Base-by-base conservation (phyloP, 2,329 filamentous ascomycete species). In the Colletotrichum kahawae region DNA sequence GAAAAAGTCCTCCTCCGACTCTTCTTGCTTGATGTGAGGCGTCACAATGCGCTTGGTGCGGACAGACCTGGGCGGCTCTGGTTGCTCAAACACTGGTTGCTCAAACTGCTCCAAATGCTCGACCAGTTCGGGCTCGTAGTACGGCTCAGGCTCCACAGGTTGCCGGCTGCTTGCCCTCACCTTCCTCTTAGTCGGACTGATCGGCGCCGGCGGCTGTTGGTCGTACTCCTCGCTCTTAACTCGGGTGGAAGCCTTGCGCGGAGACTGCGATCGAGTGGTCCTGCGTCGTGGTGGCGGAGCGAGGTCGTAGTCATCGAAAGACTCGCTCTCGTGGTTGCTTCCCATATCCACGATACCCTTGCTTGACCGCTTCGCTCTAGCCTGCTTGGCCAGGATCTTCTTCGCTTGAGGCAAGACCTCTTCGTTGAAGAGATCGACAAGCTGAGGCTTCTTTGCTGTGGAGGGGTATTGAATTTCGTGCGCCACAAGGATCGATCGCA, bases 401-500 rank as follows among this genome's bases (percentile, higher is more conserved):
- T 91, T 91, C 3, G 95, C 93, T 79, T 96, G 93, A 0, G 96
- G 94, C 6, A 95, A 86, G 33, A 99, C 90, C 77, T 97, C 88
- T 36, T 94, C 89, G 81, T 93, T 92, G 84, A 99, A 95, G 62
- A 98, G 92, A 9, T 94, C 92, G 75, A 99, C 89, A 27, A 99
- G 92, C 81, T 98, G 93, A 0, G 92, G 87, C 87, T 99, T 99
- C 87, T 98, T 99, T 14, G 97, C 95, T 6, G 93, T 96, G 0
- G 95, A 93, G 7, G 96, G 93, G 82, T 98, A 98, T 48, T 92
- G 87, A 80, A 98, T 88, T 82, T 95, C 94, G 86, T 99, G 95
- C 78, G 92, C 94, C 80, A 98, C 94, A 73, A 99, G 92, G 78
- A 98, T 97, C 64, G 94, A 96, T 80, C 97, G 95, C 79, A 99